Conservation (phyloP, 106 monocot species). For the Allium sativum region DNA sequence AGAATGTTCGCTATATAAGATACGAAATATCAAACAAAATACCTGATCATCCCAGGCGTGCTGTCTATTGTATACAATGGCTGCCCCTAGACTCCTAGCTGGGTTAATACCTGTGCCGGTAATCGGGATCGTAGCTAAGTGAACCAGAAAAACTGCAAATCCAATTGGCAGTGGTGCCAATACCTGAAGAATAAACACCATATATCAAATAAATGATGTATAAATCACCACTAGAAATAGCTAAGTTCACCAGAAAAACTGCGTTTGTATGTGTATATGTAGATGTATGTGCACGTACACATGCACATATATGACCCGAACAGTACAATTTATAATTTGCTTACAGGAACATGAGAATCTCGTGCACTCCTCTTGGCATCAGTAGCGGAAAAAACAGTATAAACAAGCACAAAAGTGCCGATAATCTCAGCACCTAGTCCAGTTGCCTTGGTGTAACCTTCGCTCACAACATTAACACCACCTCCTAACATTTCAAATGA, state of each 20-base stretch:
- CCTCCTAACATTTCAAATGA: conserved; percentile 2
- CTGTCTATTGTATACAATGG: conserved; percentile 18
- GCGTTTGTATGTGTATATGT: too few species aligned
- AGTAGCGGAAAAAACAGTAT: conserved; percentile 8
- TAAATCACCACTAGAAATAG: too few species aligned
- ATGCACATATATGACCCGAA: too few species aligned
- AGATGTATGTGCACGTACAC: too few species aligned
- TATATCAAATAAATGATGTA: not conserved
- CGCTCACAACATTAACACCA: not conserved
- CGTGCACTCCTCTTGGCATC: conserved; percentile 16
- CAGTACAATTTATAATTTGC: not conserved
- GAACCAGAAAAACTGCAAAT: conserved; percentile 20
- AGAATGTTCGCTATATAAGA: not conserved
- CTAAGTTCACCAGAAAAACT: too few species aligned
- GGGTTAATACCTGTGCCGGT: conserved; percentile 23
- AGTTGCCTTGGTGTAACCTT: conserved; percentile 1
- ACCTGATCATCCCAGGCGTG: conserved; percentile 19
- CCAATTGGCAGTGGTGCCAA: conserved; percentile 21
- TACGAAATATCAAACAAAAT: not conserved
- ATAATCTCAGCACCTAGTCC: conserved; percentile 11
- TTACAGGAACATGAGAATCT: conserved; percentile 14
- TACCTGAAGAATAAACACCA: not conserved
- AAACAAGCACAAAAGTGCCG: conserved; percentile 8
- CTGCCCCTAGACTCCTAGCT: conserved; percentile 21
- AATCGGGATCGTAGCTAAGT: conserved; percentile 18